These are phyloP conservation scores for Quercus berberidifolia DNA, from an alignment of 306 rosid genomes.

Conservation along the genomic window DNA sequence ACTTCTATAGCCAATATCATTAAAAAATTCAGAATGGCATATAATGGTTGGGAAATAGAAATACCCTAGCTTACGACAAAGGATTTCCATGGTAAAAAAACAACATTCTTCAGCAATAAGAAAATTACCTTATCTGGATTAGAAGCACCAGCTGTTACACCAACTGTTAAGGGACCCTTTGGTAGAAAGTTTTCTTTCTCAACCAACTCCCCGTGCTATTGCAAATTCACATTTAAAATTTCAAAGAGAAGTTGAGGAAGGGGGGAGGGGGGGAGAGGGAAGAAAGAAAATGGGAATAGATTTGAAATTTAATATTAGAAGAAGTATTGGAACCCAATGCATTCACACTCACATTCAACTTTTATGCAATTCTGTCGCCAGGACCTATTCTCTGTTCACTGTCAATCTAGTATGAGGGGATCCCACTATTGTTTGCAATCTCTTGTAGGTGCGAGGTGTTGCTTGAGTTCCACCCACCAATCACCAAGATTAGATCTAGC, in stretches of 20 bases:
- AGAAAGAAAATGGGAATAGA: not conserved
- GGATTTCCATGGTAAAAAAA: not conserved
- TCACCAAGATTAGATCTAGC: conserved; percentile 76
- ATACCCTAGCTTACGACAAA: not conserved
- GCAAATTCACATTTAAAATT: not conserved
- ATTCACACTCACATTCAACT: conserved; percentile 61
- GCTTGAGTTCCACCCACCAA: conserved; percentile 99
- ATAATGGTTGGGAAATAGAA: not conserved
- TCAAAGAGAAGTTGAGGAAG: not conserved
- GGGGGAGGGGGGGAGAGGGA: too few relatives aligned
- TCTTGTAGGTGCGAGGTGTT: conserved; percentile 97
- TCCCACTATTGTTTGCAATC: conserved; percentile 88
- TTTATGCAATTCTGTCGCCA: conserved; percentile 80
- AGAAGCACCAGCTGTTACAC: conserved; percentile 93
- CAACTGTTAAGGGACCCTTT: conserved; percentile 73
- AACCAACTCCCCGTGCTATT: conserved; percentile 87
- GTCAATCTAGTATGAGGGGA: conserved; percentile 93
- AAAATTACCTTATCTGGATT: conserved; percentile 89
- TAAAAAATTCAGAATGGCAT: not conserved
- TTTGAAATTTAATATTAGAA: not conserved
- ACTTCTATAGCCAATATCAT: not conserved
- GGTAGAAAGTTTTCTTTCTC: conserved; percentile 87
- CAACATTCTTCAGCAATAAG: not conserved
- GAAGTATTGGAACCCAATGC: conserved; percentile 6
- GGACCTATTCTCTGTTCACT: conserved; percentile 89